phyloP scores from a whole-genome alignment of 1,284 basidiomycete species.

The Testicularia cyperi region DNA sequence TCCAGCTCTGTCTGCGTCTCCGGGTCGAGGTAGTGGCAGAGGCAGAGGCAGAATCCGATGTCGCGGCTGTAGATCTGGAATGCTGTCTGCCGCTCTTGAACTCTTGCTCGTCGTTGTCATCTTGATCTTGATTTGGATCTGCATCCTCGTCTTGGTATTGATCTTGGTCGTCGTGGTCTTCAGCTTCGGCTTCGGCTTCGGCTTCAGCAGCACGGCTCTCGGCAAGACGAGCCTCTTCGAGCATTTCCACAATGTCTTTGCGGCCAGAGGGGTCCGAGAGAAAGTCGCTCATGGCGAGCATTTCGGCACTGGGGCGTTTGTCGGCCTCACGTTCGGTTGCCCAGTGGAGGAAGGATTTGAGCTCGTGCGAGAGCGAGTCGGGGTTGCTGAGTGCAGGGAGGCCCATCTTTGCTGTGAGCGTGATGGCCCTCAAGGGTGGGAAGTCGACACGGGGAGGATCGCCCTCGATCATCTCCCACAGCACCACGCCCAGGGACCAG shows the following conservation, averaged over 20 bases:
- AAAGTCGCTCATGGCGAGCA: slow-evolving; percentile 42
- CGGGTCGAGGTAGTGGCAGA: neutral
- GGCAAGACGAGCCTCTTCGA: slow-evolving; percentile 19
- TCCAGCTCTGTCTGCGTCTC: slow-evolving; percentile 28
- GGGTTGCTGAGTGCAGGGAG: slow-evolving; percentile 35
- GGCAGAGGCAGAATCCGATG: neutral
- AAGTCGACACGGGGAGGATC: slow-evolving; percentile 52
- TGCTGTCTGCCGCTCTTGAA: too few relatives aligned
- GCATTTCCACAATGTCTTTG: slow-evolving; percentile 22
- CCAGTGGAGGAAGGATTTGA: slow-evolving; percentile 48
- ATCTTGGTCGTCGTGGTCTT: neutral
- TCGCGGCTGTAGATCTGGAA: neutral
- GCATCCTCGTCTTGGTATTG: neutral
- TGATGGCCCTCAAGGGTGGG: slow-evolving; percentile 47
- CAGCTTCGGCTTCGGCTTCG: slow-evolving; percentile 1
- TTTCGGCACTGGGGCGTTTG: slow-evolving; percentile 43
- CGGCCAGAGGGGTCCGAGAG: slow-evolving; percentile 33
- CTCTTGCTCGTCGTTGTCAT: too few relatives aligned
- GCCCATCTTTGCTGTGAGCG: slow-evolving; percentile 44
- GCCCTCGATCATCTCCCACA: slow-evolving; percentile 53
- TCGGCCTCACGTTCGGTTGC: slow-evolving; percentile 46
- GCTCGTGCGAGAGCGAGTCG: slow-evolving; percentile 27
- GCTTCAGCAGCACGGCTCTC: slow-evolving; percentile 11
- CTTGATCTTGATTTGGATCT: neutral
- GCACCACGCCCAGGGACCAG: slow-evolving; percentile 47